These are phyloP conservation scores for Bothriochloa decipiens DNA, from an alignment of 176 grass and related monocot species.

Conservation along the genomic window DNA sequence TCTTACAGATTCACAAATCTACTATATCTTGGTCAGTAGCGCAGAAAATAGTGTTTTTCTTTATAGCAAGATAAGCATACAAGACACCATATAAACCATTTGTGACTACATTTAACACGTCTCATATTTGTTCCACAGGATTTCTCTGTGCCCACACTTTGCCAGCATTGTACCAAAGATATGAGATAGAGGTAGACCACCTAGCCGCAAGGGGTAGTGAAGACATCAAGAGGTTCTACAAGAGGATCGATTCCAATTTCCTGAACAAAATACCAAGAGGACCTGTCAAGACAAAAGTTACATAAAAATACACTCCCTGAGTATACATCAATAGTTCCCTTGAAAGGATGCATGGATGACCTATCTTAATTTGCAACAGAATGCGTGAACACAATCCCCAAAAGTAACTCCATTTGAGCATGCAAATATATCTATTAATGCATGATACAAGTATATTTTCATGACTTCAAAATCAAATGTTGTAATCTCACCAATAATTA, in stretches of 20 bases:
- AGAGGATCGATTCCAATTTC: slow-evolving; percentile 65
- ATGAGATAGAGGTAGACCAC: slow-evolving; percentile 74
- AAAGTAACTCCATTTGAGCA: neutral
- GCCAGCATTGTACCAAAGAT: slow-evolving; percentile 73
- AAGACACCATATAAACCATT: neutral
- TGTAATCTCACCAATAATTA: slow-evolving; percentile 29
- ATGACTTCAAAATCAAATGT: slow-evolving; percentile 19
- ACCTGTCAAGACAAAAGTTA: slow-evolving; percentile 61
- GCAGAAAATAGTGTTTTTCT: neutral
- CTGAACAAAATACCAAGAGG: slow-evolving; percentile 93
- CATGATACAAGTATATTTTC: slow-evolving; percentile 33
- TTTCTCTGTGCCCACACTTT: slow-evolving; percentile 65
- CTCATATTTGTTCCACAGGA: slow-evolving; percentile 46
- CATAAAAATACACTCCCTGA: slow-evolving; percentile 17
- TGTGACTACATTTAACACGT: neutral
- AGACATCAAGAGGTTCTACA: slow-evolving; percentile 80
- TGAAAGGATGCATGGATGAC: neutral
- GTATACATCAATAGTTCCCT: slow-evolving; percentile 6
- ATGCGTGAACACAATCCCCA: neutral
- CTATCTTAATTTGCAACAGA: slow-evolving; percentile 14
- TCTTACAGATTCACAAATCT: slow-evolving; percentile 77
- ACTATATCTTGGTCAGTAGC: slow-evolving; percentile 75
- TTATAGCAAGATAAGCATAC: slow-evolving; percentile 6
- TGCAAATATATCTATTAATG: slow-evolving; percentile 31
- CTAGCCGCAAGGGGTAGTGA: slow-evolving; percentile 53